Conservation (phyloP, 129 eudicot species). For the Pseudognaphalium luteoalbum region DNA sequence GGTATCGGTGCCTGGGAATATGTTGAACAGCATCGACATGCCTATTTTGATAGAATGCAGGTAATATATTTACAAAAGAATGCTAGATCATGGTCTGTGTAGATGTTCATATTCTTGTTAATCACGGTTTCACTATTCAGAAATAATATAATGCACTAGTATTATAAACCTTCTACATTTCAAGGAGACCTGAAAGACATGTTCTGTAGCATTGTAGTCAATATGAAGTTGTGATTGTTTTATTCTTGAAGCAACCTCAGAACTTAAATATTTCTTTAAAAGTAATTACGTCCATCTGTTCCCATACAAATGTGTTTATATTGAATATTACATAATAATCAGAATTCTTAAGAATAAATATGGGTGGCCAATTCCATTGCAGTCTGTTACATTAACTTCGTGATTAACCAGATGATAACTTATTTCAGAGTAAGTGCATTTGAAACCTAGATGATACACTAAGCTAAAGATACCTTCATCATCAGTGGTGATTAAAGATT, state of each 20-base stretch:
- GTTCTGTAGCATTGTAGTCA: background rate
- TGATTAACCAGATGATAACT: background rate
- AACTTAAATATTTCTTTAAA: background rate
- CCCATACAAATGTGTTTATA: too few relatives aligned
- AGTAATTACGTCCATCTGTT: background rate
- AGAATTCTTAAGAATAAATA: too few relatives aligned
- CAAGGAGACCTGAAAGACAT: background rate
- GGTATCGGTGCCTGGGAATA: constrained; percentile 92
- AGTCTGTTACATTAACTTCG: background rate
- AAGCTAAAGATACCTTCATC: background rate
- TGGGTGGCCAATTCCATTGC: background rate
- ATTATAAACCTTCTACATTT: background rate
- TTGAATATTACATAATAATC: too few relatives aligned
- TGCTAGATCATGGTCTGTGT: constrained; percentile 7
- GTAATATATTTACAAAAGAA: constrained; percentile 31
- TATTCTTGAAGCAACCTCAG: background rate
- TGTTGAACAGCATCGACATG: constrained; percentile 92
- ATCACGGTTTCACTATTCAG: background rate
- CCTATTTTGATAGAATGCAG: constrained; percentile 96
- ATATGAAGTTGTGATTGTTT: background rate
- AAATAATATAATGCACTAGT: background rate
- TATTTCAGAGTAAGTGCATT: background rate
- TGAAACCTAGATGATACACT: background rate
- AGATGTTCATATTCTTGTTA: background rate
- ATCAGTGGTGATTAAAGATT: constrained; percentile 11